Base-by-base conservation (phyloP, 768 basidiomycete species). In the Collybia sp. region DNA sequence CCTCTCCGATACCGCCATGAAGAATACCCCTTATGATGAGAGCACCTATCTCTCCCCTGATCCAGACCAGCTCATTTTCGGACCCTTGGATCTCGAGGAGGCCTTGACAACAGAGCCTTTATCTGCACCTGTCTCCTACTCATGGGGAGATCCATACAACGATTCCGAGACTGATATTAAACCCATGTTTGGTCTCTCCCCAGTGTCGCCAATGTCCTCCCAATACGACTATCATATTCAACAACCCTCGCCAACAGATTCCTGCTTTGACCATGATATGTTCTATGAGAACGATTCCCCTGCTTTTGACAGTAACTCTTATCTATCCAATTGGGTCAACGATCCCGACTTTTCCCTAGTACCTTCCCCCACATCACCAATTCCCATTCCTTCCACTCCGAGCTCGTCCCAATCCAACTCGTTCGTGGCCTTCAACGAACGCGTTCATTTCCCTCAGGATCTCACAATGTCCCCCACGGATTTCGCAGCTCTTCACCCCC, bases 321-420 rank as follows among this genome's bases (percentile, higher is more conserved):
- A 73, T 58, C 66, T 80, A 3, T 68, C 76, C 0, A 69, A 74
- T 50, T 88, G 85, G 85, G 70, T 87, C 43, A 73, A 76, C 56
- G 85, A 88, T 61, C 63, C 78, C 42, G 79, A 82, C 42, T 53
- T 69, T 43, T 51, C 59, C 2, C 46, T 61, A 33, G 50, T 52
- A 10, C 51, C 58, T 9, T 60, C 64, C 30, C 64, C 74, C 6
- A 75, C 82, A 2, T 79, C 82, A 0, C 84, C 86, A 18, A 82
- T 85, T 54, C 74, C 82, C 51, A 83, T 83, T 43, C 80, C 79
- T 30, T 68, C 75, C 4, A 64, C 71, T 10, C 57, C 67, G 30
- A 69, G 67, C 59, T 58, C 66, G 13, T 67, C 71, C 47, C 63
- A 67, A 6, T 68, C 74, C 6, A 63, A 73, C n/a, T 60, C 75